Percentiles rank a stretch among this genome's conserved stretches.
Evolutionary conservation across 768 basidiomycete species (phyloP).

Genomic region (Nevesoporus exiguus): DNA sequence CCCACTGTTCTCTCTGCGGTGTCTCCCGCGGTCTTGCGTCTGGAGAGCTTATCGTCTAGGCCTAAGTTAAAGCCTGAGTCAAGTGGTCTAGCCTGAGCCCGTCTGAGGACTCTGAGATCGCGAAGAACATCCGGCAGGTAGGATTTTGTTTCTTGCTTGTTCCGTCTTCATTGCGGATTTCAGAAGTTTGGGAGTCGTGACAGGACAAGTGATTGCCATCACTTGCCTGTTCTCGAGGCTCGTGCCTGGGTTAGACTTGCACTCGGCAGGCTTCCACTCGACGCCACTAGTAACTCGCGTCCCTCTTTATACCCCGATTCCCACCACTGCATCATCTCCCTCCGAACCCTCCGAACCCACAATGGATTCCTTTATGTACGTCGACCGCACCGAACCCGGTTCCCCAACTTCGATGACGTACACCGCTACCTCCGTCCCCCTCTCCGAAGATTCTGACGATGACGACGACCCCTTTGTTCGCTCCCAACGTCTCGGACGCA

Average conservation of each 20-base stretch:
- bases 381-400: conserved; percentile 25
- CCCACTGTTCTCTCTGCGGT: not conserved
- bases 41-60: not conserved
- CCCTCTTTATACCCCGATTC: not conserved
- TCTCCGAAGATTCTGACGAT: not conserved
- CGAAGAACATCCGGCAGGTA: too few relatives aligned
- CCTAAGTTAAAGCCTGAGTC: too few relatives aligned
- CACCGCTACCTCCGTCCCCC: not conserved
- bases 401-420: conserved; percentile 8
- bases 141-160: not conserved
- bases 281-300: not conserved
- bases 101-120: too few relatives aligned
- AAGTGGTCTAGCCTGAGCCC: too few relatives aligned
- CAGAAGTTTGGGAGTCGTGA: not conserved
- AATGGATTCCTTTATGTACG: conserved; percentile 18
- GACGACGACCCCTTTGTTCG: not conserved
- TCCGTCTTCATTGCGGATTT: not conserved
- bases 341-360: too few relatives aligned
- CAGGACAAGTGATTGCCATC: not conserved
- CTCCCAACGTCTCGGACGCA: conserved; percentile 19
- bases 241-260: not conserved
- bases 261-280: not conserved
- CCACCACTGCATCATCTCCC: not conserved
- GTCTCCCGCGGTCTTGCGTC: too few relatives aligned
- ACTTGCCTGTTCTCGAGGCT: not conserved